Evolutionary conservation across 148 eudicot genomes (phyloP).

Genomic region (Heliamphora exappendiculata): DNA sequence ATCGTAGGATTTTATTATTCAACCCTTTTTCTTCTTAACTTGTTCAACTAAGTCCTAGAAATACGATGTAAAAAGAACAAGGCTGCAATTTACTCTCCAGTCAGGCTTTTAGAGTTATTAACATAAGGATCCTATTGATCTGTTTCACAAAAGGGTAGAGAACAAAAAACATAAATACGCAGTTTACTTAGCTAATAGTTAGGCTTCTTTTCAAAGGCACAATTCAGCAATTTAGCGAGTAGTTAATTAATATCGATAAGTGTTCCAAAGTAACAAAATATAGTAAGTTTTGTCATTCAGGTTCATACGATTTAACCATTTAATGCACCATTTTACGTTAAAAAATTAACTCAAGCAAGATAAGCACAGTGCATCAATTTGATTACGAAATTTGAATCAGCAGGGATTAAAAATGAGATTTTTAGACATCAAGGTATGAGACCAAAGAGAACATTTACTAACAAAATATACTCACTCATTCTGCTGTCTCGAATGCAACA

Average conservation of each 20-base stretch:
- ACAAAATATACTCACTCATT: slow-evolving; percentile 35
- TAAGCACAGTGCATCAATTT: neutral
- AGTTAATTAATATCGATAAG: neutral
- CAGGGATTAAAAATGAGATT: neutral
- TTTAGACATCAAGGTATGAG: neutral
- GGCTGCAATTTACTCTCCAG: neutral
- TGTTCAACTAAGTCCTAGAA: neutral
- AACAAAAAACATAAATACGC: neutral
- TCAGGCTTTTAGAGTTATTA: neutral
- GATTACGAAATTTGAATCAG: neutral
- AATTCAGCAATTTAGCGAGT: neutral
- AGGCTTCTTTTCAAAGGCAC: neutral
- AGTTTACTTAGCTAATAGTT: neutral
- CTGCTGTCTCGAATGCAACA: slow-evolving; percentile 33
- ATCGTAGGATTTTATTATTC: too few relatives aligned
- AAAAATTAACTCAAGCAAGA: neutral
- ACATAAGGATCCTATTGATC: neutral
- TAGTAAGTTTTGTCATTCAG: neutral
- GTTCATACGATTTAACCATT: neutral
- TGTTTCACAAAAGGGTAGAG: neutral
- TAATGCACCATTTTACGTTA: neutral
- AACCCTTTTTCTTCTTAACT: neutral
- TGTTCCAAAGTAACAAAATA: neutral
- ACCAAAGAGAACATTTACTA: neutral
- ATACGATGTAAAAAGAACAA: too few relatives aligned